Evolutionary conservation across 2,329 filamentous ascomycete species (phyloP), one percentile per base, ranked within the genome.

Genomic region (Hyphodiscus sp.): DNA sequence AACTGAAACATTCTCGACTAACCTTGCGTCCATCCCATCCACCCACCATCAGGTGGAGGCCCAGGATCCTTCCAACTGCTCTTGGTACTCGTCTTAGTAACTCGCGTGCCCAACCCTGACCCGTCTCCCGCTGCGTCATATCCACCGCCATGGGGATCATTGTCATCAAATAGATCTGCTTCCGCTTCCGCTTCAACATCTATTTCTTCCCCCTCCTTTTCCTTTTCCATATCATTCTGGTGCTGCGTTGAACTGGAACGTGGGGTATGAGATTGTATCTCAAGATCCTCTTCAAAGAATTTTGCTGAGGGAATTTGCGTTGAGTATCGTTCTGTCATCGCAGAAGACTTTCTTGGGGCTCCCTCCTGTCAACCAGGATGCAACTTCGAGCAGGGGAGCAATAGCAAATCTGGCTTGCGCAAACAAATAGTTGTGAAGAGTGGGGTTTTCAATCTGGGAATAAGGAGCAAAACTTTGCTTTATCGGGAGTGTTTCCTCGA

Each of bases 41-140:
- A 52, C 1, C 66, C 66, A 18, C 66, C 65, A 60, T 68, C 65
- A 18, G 65, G 65, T 23, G 64, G 63, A 20, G 65, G 66, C 15
- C 61, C 65, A 8, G 56, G 60, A 54, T 65, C 65, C 53, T 60
- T 63, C 58, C 60, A 62, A 57, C 61, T 66, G 41, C 54, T 57
- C 44, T 54, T 65, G 16, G 61, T 63, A 43, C 58, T 62, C 29
- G 50, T 60, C 41, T 56, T 60, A n/a, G 59, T 60, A 20, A 59
- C 29, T 5, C 45, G 47, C 15, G 41, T 58, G 46, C 46, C 46
- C 23, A 52, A 47, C 19, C 7, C 16, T 11, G 51, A 47, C 20
- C 8, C 16, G 11, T n/a, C 47, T 41, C 26, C 19, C 44, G 33
- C 42, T 50, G 45, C 50, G 43, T 11, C 20, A 29, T 13, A 38